Base-by-base conservation (phyloP, 352 stramenopile species). In the Pythium brachiatum region DNA sequence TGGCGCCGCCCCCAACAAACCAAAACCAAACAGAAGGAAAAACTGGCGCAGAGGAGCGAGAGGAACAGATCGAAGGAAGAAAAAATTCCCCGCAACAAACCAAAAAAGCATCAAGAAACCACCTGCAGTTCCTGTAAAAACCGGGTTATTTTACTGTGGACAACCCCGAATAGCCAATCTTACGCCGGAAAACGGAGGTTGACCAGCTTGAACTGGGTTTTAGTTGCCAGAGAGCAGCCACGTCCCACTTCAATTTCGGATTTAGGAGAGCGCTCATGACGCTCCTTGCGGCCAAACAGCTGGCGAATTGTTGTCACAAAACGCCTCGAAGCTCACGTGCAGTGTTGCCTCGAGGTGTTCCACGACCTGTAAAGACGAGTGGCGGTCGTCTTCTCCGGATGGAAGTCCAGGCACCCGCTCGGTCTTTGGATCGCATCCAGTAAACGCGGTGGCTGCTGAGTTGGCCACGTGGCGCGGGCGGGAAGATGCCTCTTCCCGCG, bases 281-380 rank as follows among this genome's bases (percentile, higher is more conserved):
- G 57, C 57, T 9, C 64, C 52, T 41, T 70, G 64, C n/a, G 83
- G 83, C 83, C 83, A 92, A 58, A 89, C 66, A 6, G 85, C 75
- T 12, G 83, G 83, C 53, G 76, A 46, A 36, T 74, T 79, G 0
- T 63, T 57, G 57, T 90, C 81, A 65, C 83, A 92, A 60, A 90
- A 88, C 43, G 73, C 66, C 54, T 89, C 81, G 39, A 92, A 92
- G 21, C 57, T 62, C 53, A 75, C 29, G 53, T 79, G 73, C 7
- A 92, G 62, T 6, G 73, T 67, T n/a, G 79, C 73, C 59, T 92
- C 83, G 43, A 89, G 53, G n/a, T 64, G 53, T 15, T 55, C 68
- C 34, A 69, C n/a, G 25, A 47, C 8, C 31, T 59, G 38, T 25
- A 72, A 16, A 46, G 65, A 62, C 32, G 58, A 20, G 20, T 12